A percentile compares a stretch with the other conserved stretches of the same genome.
These are phyloP conservation scores for Podochytrium sp. DNA, from an alignment of 192 early-diverging fungal species.

Conservation along the genomic window DNA sequence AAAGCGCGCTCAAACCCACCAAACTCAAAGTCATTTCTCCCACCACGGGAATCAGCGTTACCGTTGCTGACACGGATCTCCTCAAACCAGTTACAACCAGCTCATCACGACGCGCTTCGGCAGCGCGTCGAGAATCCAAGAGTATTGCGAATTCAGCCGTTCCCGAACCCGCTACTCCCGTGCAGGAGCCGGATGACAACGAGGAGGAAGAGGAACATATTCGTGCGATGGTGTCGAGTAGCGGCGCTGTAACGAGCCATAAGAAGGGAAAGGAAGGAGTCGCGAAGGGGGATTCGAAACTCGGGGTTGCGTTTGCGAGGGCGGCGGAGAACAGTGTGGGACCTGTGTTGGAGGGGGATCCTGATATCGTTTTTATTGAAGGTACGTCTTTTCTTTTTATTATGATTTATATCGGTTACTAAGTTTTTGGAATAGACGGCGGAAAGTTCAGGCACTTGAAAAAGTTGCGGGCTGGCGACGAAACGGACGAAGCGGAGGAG, in stretches of 20 bases:
- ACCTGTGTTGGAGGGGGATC: conserved; percentile 27
- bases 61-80: conserved; percentile 15
- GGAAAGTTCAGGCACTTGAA: conserved; percentile 23
- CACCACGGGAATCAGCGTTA: conserved; percentile 2
- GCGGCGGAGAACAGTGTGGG: conserved; percentile 21
- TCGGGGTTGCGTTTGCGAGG: neutral
- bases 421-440: conserved; percentile 14
- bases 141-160: neutral
- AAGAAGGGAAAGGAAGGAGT: neutral
- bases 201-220: conserved; percentile 24
- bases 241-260: conserved; percentile 11
- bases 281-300: neutral
- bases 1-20: neutral
- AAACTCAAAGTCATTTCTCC: conserved; percentile 27
- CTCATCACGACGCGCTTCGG: neutral
- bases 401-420: too few species aligned
- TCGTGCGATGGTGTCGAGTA: conserved; percentile 17
- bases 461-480: neutral
- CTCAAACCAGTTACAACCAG: neutral
- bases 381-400: too few species aligned
- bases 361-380: conserved; percentile 34
- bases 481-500: neutral
- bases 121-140: neutral
- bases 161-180: neutral
- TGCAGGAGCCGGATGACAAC: neutral